Evolutionary conservation across 1,139 yeast species (phyloP).

Genomic region (Nakaseomyces bracarensis): DNA sequence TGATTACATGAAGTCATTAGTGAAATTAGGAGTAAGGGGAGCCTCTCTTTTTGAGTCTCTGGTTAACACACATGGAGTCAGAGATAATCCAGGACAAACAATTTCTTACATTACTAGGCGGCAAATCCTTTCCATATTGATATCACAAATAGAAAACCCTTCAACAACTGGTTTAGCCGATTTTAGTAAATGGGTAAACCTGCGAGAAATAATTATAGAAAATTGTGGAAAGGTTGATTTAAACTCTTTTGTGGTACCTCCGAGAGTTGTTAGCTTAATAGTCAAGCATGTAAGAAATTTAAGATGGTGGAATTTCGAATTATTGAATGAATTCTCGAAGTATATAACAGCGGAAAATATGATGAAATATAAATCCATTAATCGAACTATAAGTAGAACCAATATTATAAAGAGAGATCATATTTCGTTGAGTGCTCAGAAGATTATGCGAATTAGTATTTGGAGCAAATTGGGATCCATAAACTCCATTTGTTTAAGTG

Average conservation of each 20-base stretch:
- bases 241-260: constrained; percentile 22
- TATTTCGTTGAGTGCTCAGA: neutral
- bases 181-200: constrained; percentile 24
- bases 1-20: constrained; percentile 21
- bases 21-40: constrained; percentile 17
- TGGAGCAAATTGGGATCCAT: constrained; percentile 14
- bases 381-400: neutral
- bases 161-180: constrained; percentile 15
- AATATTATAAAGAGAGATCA: neutral
- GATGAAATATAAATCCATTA: neutral
- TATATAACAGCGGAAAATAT: neutral
- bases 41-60: constrained; percentile 19
- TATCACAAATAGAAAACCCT: constrained; percentile 14
- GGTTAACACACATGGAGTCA: constrained; percentile 27
- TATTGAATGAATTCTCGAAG: neutral
- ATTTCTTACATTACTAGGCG: constrained; percentile 22
- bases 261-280: constrained; percentile 15
- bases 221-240: constrained; percentile 20
- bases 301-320: constrained; percentile 36
- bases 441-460: constrained; percentile 1
- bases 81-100: constrained; percentile 27
- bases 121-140: constrained; percentile 15
- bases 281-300: constrained; percentile 14
- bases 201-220: constrained; percentile 15
- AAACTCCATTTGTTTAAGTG: constrained; percentile 16